Evolutionary conservation across 1,139 yeast species (phyloP), one percentile per base, ranked within the genome.

Genomic region (Zygosaccharomyces pseudobailii): DNA sequence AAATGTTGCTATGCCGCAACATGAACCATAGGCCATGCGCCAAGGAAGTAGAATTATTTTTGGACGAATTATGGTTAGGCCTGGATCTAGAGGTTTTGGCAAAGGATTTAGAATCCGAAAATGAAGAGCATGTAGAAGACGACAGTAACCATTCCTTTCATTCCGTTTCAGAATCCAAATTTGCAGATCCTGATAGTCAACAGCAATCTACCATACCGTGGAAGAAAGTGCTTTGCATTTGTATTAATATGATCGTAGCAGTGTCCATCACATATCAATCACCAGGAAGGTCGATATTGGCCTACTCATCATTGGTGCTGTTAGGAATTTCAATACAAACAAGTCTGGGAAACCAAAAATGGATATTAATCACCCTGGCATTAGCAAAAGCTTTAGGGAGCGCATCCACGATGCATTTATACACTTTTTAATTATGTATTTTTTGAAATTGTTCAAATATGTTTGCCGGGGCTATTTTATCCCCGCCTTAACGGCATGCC

Each of bases 11-110:
- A 2, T 61, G 69, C 1, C 55, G 59, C 3, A 55, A 70, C 22
- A 73, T 78, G 0, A 47, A 45, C 0, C 50, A 58, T 5, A 71
- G 88, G 40, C 79, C 82, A 3, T 56, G 67, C 3, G 74, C 81
- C 2, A 66, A 59, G 1, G 71, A 72, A 20, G 63, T 79, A 0
- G 55, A 74, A 20, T 45, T 53, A 1, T 53, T 55, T 6, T 50
- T 77, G 43, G 63, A 64, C 17, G 45, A 44, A 7, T 36, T 62
- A 19, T 42, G 48, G 7, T 13, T 31, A 13, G 38, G 37, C 9
- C 25, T 38, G 13, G 51, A 49, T 24, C 32, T 39, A 22, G 46
- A 38, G 5, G 21, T 32, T 10, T 10, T 33, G 17, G n/a, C 40
- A 27, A 38, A 37, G 7, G 25, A 27, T 31, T 23, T 35, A 19